These are phyloP conservation scores for Oryza rufipogon DNA, from an alignment of 176 grass and related monocot species.

Conservation along the genomic window DNA sequence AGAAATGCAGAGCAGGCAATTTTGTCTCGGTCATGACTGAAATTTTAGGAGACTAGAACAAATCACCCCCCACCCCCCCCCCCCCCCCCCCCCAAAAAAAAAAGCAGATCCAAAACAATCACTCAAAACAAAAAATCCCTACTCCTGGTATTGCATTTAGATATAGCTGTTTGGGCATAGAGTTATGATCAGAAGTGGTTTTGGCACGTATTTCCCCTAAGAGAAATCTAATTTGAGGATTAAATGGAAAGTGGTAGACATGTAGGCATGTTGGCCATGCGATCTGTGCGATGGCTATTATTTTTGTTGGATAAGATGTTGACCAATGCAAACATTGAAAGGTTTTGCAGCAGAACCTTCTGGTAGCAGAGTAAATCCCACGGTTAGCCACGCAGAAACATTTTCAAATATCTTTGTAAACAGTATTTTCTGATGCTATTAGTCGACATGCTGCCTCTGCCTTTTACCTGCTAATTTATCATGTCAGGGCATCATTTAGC, in stretches of 20 bases:
- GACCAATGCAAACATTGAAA: not conserved
- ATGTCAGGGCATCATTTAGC: no score
- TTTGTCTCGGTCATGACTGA: no score
- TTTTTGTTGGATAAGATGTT: not conserved
- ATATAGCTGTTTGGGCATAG: not conserved
- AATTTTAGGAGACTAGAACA: no score
- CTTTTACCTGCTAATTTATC: not conserved
- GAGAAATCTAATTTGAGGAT: conserved; percentile 15
- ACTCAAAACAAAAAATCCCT: no score
- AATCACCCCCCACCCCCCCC: no score
- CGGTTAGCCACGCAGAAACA: not conserved
- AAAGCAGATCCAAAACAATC: no score
- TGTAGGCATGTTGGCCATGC: not conserved
- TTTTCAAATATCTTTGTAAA: not conserved
- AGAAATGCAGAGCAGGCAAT: no score
- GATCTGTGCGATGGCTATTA: not conserved
- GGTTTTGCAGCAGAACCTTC: not conserved
- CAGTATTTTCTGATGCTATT: not conserved
- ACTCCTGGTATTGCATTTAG: not conserved
- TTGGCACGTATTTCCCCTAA: not conserved
- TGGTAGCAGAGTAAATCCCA: not conserved
- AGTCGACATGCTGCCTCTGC: not conserved
- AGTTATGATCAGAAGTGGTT: not conserved
- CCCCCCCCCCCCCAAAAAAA: no score
- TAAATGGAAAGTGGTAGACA: not conserved